phyloP scores from a whole-genome alignment of 2,329 filamentous ascomycete genomes.

The Pseudogymnoascus sp. region DNA sequence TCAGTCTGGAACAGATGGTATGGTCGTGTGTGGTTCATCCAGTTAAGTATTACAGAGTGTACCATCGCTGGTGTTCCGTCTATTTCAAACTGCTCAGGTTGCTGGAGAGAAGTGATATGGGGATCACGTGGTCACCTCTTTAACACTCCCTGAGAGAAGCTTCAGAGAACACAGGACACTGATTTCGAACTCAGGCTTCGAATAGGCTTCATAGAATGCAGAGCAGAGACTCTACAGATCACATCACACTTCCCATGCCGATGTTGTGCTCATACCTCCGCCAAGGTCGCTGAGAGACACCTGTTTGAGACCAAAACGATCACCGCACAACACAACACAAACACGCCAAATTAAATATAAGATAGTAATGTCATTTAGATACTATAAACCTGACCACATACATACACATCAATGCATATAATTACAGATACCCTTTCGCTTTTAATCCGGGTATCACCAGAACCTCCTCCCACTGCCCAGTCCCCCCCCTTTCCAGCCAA shows the following conservation, averaged over 20 bases:
- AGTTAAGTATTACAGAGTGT: too few relatives aligned
- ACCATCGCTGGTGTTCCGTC: neutral
- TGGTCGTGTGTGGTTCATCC: too few relatives aligned
- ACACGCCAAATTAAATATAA: neutral
- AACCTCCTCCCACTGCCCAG: neutral
- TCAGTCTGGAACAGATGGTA: neutral
- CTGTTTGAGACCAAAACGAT: neutral
- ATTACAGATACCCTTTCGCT: constrained; percentile 6
- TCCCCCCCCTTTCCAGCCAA: neutral
- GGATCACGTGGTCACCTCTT: neutral
- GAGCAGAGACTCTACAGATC: neutral
- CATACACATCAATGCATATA: constrained; percentile 4
- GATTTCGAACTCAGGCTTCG: too few relatives aligned
- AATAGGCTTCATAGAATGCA: neutral
- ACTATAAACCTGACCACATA: neutral
- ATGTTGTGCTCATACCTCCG: neutral
- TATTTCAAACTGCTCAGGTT: neutral
- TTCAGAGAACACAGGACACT: neutral
- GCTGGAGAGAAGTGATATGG: neutral
- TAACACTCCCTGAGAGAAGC: neutral
- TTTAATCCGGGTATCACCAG: constrained; percentile 6
- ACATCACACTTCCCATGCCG: neutral
- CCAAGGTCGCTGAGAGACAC: neutral
- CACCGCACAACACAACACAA: neutral
- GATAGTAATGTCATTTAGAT: constrained; percentile 4